phyloP scores from a whole-genome alignment of 305 asterid genomes.

The Fraxinus velutina region DNA sequence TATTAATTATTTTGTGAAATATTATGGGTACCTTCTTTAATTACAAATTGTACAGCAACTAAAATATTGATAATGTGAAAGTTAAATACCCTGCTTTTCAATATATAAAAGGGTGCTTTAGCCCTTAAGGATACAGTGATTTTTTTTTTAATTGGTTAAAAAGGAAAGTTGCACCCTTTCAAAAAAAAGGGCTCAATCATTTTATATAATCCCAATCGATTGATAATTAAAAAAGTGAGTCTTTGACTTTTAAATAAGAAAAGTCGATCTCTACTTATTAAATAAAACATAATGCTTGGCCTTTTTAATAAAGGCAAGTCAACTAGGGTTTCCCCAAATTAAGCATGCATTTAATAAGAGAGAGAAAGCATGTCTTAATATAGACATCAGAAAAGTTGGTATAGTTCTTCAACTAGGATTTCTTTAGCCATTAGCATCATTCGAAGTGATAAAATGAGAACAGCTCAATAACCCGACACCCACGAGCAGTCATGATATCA shows the following conservation, averaged over 20 bases:
- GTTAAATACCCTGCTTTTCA: neutral
- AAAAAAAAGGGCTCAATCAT: neutral
- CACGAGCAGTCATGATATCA: neutral
- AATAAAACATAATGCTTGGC: neutral
- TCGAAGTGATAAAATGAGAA: neutral
- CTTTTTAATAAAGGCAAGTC: neutral
- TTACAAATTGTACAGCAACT: neutral
- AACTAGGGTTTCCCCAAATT: neutral
- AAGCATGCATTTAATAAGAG: neutral
- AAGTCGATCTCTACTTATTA: neutral
- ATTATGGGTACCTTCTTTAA: neutral
- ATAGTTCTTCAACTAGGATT: neutral
- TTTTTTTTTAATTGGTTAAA: neutral
- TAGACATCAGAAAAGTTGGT: neutral
- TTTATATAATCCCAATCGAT: neutral
- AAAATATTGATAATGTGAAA: neutral
- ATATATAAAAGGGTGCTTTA: neutral
- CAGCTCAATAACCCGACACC: neutral
- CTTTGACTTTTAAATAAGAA: neutral
- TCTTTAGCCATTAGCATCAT: neutral
- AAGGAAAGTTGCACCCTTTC: neutral
- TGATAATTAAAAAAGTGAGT: neutral
- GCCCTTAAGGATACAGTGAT: neutral
- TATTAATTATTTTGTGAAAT: neutral
- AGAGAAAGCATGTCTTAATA: neutral